Evolutionary conservation across 345 rosid species (phyloP), one percentile per base, ranked within the genome.

Genomic region (Hibiscus tridactylites): DNA sequence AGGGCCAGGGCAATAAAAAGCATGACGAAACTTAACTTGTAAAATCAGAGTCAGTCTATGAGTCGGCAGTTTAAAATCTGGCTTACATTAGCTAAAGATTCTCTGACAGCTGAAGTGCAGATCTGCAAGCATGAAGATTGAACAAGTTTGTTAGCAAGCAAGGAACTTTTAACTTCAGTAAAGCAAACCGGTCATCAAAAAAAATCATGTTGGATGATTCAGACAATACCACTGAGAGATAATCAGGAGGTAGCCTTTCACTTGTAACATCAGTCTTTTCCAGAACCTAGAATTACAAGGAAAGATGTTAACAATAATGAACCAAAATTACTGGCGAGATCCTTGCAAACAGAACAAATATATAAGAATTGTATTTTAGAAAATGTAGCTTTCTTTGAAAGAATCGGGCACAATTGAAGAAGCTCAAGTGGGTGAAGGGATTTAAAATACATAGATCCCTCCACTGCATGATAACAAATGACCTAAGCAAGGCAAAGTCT

Each of bases 61-160:
- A 82, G 65, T 71, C 74, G 66, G 86, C 78, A 77, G 75, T 77
- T 80, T 69, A 73, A 73, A 79, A 71, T 79, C 79, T 74, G 71
- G 61, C 97, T 95, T 87, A 92, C 98, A 89, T 86, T 87, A 81
- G 89, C 88, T 81, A 95, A 81, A 56, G 97, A 89, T 84, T 90
- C 98, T 81, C 79, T 85, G 72, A 89, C 93, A 66, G 90, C 94
- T 1, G 88, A 84, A 73, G 91, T 80, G 78, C 96, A 95, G 29
- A 95, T 83, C 98, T 92, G 89, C 85, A 79, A 71, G 79, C 2
- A 60, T 78, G 73, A 17, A 74, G 56, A 68, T 12, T 26, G 53
- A 9, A 13, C 17, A 46, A 61, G 17, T 65, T 39, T 19, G 21
- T 66, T 64, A 53, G 77, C 68, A 29, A 33, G 33, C 33, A 72